Conservation (phyloP, 345 rosid genomes). For the Populus pruinosa region DNA sequence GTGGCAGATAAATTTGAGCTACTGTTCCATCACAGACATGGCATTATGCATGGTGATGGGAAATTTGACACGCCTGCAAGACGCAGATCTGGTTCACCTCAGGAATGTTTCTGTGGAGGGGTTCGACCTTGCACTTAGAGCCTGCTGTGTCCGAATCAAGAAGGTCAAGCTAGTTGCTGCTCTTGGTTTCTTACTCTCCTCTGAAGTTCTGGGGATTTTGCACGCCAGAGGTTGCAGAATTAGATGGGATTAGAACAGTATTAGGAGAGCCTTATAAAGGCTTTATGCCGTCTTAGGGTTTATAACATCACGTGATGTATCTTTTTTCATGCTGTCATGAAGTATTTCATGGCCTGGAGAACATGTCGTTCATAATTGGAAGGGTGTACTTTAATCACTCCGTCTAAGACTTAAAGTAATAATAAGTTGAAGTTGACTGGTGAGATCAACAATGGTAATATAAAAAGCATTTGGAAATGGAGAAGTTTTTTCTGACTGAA, state of each 20-base stretch:
- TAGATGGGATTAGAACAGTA: constrained; percentile 63
- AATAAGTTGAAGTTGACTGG: background rate
- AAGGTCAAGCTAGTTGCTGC: constrained; percentile 75
- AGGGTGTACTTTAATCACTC: background rate
- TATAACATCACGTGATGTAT: background rate
- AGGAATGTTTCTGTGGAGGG: constrained; percentile 66
- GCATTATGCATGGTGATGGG: constrained; percentile 72
- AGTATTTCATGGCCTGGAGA: no score
- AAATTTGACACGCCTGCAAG: constrained; percentile 75
- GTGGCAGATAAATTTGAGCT: constrained; percentile 80
- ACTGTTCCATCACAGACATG: constrained; percentile 52
- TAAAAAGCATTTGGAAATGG: background rate
- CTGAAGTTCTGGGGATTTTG: constrained; percentile 58
- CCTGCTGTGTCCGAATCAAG: constrained; percentile 61
- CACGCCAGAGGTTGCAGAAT: constrained; percentile 70
- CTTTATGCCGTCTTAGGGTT: background rate
- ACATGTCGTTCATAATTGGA: no score
- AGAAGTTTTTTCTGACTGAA: background rate
- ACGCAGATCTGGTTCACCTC: constrained; percentile 75
- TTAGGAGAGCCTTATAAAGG: no score
- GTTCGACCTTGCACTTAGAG: constrained; percentile 67
- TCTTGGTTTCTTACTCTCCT: constrained; percentile 65
- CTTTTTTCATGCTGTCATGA: background rate
- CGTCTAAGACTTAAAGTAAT: background rate
- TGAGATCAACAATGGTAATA: background rate